Evolutionary conservation across 345 rosid species (phyloP), one percentile per base, ranked within the genome.

Genomic region (Brassica nigra): DNA sequence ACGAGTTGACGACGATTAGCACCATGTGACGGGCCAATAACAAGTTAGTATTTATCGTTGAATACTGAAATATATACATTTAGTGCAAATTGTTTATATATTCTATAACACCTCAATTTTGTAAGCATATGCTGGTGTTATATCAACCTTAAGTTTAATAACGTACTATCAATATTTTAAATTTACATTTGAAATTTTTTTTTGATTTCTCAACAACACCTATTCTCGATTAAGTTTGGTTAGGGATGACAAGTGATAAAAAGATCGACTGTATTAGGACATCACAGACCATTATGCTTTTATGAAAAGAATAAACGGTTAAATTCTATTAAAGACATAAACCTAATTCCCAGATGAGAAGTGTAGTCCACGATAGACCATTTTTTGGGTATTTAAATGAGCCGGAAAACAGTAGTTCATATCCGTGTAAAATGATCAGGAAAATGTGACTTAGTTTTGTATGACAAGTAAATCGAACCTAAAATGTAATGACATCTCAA

Each of bases 21-120:
- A 20, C 57, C 77, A 73, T 39, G 82, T 72, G 68, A 65, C 62
- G 61, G 73, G 67, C 61, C 61, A 59, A 20, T 28, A 15, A 54
- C 31, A 63, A 62, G 18, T 54, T 76, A 67, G n/a, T 58, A 68
- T 67, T 37, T 15, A 34, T 57, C 36, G 36, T 12, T 66, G 12
- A 15, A 33, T 12, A 65, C 9, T 15, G 18, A 34, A 31, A 8
- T 18, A 20, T 59, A 23, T 0, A 59, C 4, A 59, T 49, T 1
- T 30, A 28, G 23, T 49, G 9, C 27, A 52, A 30, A 52, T 20
- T 11, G 3, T 33, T 18, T 31, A 16, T 15, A 62, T 70, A 55
- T 33, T 18, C 5, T 18, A 10, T 33, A 55, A 18, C 36, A 47
- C 14, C 2, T 49, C 65, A 11, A 12, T 11, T 10, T 34, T 34